Conservation (phyloP, 2,329 filamentous ascomycete species). For the Clonostachys rhizophaga region DNA sequence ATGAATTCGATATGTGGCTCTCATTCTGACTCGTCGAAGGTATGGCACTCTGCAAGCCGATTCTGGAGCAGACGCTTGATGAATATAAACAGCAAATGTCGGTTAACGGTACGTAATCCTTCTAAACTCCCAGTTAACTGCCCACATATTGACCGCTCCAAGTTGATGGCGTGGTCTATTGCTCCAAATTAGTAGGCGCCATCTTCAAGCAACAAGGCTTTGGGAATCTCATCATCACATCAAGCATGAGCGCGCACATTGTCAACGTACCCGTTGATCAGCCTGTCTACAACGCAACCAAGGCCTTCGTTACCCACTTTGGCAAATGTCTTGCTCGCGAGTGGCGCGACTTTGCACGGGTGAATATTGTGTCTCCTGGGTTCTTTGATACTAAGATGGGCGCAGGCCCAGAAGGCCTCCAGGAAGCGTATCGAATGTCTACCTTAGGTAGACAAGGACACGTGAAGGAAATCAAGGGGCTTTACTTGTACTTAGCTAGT, state of each 20-base stretch:
- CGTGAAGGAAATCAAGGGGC: slow-evolving; percentile 61
- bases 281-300: slow-evolving; percentile 51
- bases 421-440: slow-evolving; percentile 45
- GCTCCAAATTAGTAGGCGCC: slow-evolving; percentile 30
- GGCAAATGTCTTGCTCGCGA: slow-evolving; percentile 50
- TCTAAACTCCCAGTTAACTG: too few relatives aligned
- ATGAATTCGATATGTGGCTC: background rate
- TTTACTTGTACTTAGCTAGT: slow-evolving; percentile 48
- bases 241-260: slow-evolving; percentile 41
- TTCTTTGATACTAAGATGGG: slow-evolving; percentile 54
- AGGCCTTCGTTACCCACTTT: slow-evolving; percentile 51
- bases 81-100: slow-evolving; percentile 46
- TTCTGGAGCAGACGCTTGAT: slow-evolving; percentile 46
- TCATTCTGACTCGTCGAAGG: slow-evolving; percentile 10
- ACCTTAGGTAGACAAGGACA: slow-evolving; percentile 52
- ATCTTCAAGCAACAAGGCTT: slow-evolving; percentile 31
- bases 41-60: slow-evolving; percentile 48
- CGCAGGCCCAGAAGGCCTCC: slow-evolving; percentile 30
- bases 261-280: slow-evolving; percentile 49
- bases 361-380: slow-evolving; percentile 42
- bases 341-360: slow-evolving; percentile 52
- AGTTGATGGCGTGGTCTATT: slow-evolving; percentile 38
- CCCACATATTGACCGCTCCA: background rate
- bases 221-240: slow-evolving; percentile 47
- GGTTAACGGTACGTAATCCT: slow-evolving; percentile 40